Base-by-base conservation (phyloP, 805 yeast species). In the Teunomyces barrocoloradensis region DNA sequence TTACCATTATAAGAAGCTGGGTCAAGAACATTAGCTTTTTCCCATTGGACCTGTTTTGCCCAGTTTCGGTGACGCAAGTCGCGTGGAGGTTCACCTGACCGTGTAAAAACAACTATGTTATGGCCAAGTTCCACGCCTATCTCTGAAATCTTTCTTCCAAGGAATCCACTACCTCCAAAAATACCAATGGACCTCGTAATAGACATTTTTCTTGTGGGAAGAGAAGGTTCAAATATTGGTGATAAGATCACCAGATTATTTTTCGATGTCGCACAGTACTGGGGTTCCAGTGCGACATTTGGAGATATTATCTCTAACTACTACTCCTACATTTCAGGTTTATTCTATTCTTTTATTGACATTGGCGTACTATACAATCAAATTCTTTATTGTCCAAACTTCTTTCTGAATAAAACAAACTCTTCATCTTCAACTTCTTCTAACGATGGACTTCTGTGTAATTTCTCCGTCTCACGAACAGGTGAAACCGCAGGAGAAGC, bases 141-240 rank as follows among this genome's bases (percentile, higher is more conserved):
- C 59, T 84, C 84, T 59, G 95, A 87, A 6, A 91, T 82, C 50
- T 69, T 70, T 45, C 65, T 63, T 10, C 96, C 90, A 49, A 91
- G 64, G 60, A 88, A 88, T 6, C 97, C 97, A 54, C 80, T 82
- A 0, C 97, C 97, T 13, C 98, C 98, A 58, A 90, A 81, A 0
- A 90, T 88, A 3, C 88, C 80, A 53, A 65, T 69, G 47, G 69
- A 65, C 59, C 54, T 64, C 6, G 50, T 37, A 45, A 54, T 43
- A 7, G 52, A 42, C 50, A 46, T 46, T 9, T n/a, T 36, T 38
- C 7, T 5, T 25, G 27, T 9, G 27, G 27, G n/a, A n/a, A 1
- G 2, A 25, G 4, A 25, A 9, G 27, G 27, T 9, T 25, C 11
- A 2, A 9, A 25, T 25, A 3, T 6, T 9, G 10, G 27, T 9